Percentiles rank a stretch among this genome's conserved stretches.
phyloP scores from a whole-genome alignment of 1,139 yeast genomes.

The Taphrina sp. region DNA sequence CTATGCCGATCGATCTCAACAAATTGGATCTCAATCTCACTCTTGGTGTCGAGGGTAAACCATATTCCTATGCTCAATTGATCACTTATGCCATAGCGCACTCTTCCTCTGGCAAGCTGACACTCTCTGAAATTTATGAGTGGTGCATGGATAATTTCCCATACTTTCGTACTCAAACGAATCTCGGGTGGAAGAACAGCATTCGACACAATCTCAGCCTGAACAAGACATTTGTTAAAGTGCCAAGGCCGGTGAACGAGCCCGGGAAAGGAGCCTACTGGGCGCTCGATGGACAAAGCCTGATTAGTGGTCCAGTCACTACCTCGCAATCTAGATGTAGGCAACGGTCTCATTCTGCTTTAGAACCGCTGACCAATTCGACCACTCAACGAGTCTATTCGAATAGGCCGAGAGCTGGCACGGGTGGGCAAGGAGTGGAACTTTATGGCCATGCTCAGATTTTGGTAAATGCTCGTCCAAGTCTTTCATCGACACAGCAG shows the following conservation, averaged over 20 bases:
- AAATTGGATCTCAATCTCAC: slow-evolving; percentile 23
- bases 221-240: slow-evolving; percentile 77
- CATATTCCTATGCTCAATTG: slow-evolving; percentile 31
- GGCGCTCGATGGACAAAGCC: slow-evolving; percentile 59
- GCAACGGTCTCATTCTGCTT: slow-evolving; percentile 28
- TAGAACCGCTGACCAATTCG: slow-evolving; percentile 9
- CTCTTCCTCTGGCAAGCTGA: slow-evolving; percentile 56
- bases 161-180: slow-evolving; percentile 72
- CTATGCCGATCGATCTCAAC: slow-evolving; percentile 17
- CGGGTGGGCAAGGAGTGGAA: too few species aligned
- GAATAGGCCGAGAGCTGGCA: too few species aligned
- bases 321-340: slow-evolving; percentile 27
- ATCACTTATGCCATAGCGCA: slow-evolving; percentile 31
- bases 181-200: slow-evolving; percentile 93
- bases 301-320: slow-evolving; percentile 18
- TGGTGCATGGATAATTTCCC: slow-evolving; percentile 86
- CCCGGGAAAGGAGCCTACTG: slow-evolving; percentile 80
- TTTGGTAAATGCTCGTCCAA: too few species aligned
- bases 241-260: slow-evolving; percentile 57
- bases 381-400: too few species aligned
- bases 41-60: slow-evolving; percentile 30
- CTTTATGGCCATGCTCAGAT: too few species aligned
- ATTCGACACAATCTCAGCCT: slow-evolving; percentile 84
- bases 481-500: too few species aligned
- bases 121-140: slow-evolving; percentile 79